Evolutionary conservation across 768 basidiomycete genomes (phyloP), one percentile per base, ranked within the genome.

Genomic region (Favolaschia claudopus): DNA sequence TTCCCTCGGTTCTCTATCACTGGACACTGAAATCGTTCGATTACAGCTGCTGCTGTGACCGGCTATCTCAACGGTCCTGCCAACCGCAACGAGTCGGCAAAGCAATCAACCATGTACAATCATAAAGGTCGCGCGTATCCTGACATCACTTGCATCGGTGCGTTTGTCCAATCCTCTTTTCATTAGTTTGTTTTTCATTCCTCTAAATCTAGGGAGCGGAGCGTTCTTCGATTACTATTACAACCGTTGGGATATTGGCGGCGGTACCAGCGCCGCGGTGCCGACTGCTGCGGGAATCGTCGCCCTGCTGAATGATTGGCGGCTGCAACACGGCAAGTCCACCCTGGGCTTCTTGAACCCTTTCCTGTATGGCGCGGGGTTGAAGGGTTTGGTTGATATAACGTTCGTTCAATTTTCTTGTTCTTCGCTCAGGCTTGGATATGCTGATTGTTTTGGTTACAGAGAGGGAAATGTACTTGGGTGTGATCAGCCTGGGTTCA

Each of bases 301-400:
- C 40, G 54, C 79, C 3, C 66, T 79, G 62, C 64, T 81, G 19
- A 80, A 80, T 42, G 79, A 80, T 55, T 78, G 74, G 5, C 77
- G 78, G 10, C 63, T 82, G 34, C 63, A 66, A 7, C 0, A 12
- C 3, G 61, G 67, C 9, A 80, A 77, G 62, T 53, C 48, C 1
- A 50, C 77, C 0, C 63, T 81, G 22, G 80, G 77, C 9, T 76
- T 76, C 59, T 68, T 76, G 39, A 76, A 77, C 43, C 75, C 77
- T 0, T 73, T 79, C 55, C 42, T 82, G 8, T 82, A 83, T 43
- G 53, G 62, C 5, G 53, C n/a, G 1, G 62, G 62, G 15, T 13
- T 64, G 19, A 46, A 22, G 0, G 63, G 78, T 74, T 49, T 77
- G 51, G 57, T 72, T 13, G 76, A 77, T 39, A 77, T 81, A 51